Conservation (phyloP, 2,329 filamentous ascomycete species). For the Chaetomiaceae sp. region DNA sequence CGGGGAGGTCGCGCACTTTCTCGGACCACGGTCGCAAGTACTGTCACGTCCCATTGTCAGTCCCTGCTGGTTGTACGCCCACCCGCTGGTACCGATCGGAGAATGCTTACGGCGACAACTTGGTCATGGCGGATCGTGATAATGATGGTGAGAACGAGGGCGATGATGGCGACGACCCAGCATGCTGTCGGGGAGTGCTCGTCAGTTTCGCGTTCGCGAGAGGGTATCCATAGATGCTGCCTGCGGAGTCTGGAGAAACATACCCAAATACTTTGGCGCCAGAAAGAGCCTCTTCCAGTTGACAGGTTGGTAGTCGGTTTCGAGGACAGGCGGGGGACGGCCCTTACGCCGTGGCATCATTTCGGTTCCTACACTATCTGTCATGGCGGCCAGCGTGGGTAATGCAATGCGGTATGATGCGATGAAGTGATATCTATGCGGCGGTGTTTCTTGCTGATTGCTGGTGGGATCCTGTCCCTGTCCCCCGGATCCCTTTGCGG, state of each 20-base stretch:
- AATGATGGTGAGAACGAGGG: conserved; percentile 30
- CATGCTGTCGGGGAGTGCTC: conserved; percentile 17
- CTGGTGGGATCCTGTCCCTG: too few relatives aligned
- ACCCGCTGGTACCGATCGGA: neutral
- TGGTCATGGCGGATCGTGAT: conserved; percentile 36
- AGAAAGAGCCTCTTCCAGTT: conserved; percentile 34
- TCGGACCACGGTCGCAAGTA: conserved; percentile 34
- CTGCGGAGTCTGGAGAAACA: conserved; percentile 12
- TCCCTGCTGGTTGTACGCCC: neutral
- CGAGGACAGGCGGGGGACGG: neutral
- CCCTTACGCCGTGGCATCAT: neutral
- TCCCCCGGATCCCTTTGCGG: too few relatives aligned
- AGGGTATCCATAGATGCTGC: neutral
- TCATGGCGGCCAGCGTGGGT: neutral
- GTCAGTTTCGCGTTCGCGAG: neutral
- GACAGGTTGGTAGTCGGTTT: conserved; percentile 33
- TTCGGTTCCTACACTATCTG: neutral
- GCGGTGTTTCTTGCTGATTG: too few relatives aligned
- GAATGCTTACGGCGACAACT: conserved; percentile 31
- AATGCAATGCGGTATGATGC: too few relatives aligned
- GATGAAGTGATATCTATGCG: too few relatives aligned
- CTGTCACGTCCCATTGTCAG: conserved; percentile 18
- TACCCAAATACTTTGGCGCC: conserved; percentile 32
- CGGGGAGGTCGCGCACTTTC: conserved; percentile 35
- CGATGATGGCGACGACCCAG: conserved; percentile 29